These are phyloP conservation scores for Candida buenavistaensis DNA, from an alignment of 1,139 yeast species.

Conservation along the genomic window DNA sequence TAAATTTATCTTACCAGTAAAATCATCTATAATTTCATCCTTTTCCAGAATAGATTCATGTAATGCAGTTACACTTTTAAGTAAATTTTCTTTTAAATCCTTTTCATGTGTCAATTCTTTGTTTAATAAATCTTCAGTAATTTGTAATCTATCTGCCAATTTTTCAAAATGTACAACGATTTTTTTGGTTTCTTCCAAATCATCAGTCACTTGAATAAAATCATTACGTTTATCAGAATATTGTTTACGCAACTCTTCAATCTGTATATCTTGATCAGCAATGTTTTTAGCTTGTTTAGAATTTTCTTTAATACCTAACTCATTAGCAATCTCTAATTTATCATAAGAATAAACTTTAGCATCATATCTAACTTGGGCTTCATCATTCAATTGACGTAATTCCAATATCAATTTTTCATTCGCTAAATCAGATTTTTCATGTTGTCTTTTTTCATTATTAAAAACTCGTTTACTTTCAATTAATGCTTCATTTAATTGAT, in stretches of 20 bases:
- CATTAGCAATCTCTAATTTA: constrained; percentile 7
- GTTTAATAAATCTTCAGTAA: constrained; percentile 8
- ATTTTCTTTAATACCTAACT: constrained; percentile 7
- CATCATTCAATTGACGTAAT: constrained; percentile 8
- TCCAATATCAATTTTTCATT: constrained; percentile 13
- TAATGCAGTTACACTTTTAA: constrained; percentile 5
- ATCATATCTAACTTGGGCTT: constrained; percentile 7
- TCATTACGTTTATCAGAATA: constrained; percentile 6
- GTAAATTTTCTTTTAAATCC: constrained; percentile 3
- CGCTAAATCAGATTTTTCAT: constrained; percentile 7
- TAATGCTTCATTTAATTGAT: constrained; percentile 13
- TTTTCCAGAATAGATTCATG: constrained; percentile 4
- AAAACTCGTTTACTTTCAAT: constrained; percentile 7
- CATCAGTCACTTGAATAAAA: constrained; percentile 8
- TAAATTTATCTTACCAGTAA: constrained; percentile 2
- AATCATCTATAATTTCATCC: constrained; percentile 1
- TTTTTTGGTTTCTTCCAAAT: constrained; percentile 8
- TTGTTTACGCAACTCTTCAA: constrained; percentile 5
- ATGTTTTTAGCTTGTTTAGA: constrained; percentile 8
- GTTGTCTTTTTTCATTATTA: constrained; percentile 3
- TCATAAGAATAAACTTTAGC: constrained; percentile 3
- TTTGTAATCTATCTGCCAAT: neutral
- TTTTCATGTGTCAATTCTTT: constrained; percentile 7
- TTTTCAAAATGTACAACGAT: constrained; percentile 8
- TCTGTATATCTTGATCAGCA: neutral